These are phyloP conservation scores for Trypanosoma cruzi DNA, from an alignment of 208 protist species.

Conservation along the genomic window DNA sequence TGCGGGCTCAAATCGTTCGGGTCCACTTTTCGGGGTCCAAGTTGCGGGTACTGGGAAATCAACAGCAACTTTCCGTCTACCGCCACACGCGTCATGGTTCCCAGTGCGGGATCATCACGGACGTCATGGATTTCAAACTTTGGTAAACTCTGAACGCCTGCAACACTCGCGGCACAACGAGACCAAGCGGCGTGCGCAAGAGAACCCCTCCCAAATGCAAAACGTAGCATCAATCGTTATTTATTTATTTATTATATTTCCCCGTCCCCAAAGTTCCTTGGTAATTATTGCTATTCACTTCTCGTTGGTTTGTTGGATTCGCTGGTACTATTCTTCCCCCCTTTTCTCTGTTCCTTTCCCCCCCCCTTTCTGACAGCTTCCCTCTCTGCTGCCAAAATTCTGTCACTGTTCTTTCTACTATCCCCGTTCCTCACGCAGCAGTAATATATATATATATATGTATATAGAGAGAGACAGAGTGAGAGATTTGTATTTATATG, in stretches of 20 bases:
- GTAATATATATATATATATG: constrained; percentile 1
- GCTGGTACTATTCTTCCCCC: constrained; percentile 16
- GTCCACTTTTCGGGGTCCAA: constrained; percentile 83
- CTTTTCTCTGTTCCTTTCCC: constrained; percentile 11
- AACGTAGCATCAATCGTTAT: constrained; percentile 42
- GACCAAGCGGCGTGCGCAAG: constrained; percentile 10
- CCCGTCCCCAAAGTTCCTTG: constrained; percentile 40
- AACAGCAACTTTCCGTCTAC: constrained; percentile 80
- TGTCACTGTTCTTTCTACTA: not conserved
- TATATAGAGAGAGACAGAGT: not conserved
- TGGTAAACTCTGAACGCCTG: constrained; percentile 43
- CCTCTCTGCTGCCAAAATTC: not conserved
- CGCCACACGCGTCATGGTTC: constrained; percentile 78
- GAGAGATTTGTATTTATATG: not conserved
- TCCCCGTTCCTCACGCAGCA: not conserved
- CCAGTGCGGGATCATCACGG: constrained; percentile 68
- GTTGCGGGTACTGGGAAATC: constrained; percentile 86
- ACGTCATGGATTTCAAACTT: constrained; percentile 90
- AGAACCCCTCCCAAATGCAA: constrained; percentile 23
- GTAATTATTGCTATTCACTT: constrained; percentile 23
- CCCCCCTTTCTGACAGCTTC: constrained; percentile 24
- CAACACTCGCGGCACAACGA: constrained; percentile 26
- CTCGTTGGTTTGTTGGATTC: too few species aligned
- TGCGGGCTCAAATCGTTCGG: constrained; percentile 84
- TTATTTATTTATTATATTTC: constrained; percentile 13